phyloP scores from a whole-genome alignment of 2,329 filamentous ascomycete genomes.

The Aspergillus pseudoterreus region DNA sequence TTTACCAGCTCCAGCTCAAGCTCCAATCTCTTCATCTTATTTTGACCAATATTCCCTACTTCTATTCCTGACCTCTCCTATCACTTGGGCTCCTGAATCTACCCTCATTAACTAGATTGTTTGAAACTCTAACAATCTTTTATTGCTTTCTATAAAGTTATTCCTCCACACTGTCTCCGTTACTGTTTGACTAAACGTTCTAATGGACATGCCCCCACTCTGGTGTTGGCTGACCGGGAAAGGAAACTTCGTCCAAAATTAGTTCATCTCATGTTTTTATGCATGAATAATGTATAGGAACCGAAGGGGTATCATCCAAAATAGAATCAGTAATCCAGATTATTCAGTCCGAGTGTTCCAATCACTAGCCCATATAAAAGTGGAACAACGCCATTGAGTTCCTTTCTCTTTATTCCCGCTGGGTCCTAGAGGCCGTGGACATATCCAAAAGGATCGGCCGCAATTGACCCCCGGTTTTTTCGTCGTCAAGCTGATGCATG shows the following conservation, averaged over 20 bases:
- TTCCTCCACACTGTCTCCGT: too few species aligned
- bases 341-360: constrained; percentile 46
- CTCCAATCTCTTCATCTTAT: neutral
- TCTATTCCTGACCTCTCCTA: too few species aligned
- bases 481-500: constrained; percentile 76
- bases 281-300: neutral
- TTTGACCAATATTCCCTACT: neutral
- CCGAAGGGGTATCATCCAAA: neutral
- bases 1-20: neutral
- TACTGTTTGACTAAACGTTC: too few species aligned
- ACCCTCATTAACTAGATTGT: too few species aligned
- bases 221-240: too few species aligned
- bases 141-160: too few species aligned
- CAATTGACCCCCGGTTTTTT: constrained; percentile 87
- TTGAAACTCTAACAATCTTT: too few species aligned
- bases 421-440: constrained; percentile 74
- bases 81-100: too few species aligned
- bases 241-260: too few species aligned
- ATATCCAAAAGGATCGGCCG: constrained; percentile 65
- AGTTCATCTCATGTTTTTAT: neutral
- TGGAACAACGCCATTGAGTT: constrained; percentile 82
- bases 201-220: too few species aligned
- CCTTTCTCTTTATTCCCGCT: constrained; percentile 79
- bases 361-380: constrained; percentile 70
- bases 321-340: neutral